Base-by-base conservation (phyloP, 2,329 filamentous ascomycete genomes). In the Claviceps sp. region DNA sequence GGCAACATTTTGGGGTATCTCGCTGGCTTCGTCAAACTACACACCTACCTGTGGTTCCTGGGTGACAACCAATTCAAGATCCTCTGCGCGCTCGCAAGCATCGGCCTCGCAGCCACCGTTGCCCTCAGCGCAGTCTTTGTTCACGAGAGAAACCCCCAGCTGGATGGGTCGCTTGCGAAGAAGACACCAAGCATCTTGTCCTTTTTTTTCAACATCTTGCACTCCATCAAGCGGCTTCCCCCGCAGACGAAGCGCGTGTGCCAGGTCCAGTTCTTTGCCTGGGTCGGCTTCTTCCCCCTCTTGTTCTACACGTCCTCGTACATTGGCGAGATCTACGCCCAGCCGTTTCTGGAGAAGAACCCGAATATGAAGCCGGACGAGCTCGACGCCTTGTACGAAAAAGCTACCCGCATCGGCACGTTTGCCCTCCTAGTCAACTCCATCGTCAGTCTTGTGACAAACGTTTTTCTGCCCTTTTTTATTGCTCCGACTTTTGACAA, bases 261-360 rank as follows among this genome's bases (percentile, higher is more conserved):
- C 62, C 71, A 82, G 57, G 85, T 90, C 0, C 86, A 93, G 64
- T 81, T 91, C 59, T 90, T 83, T 54, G 88, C 88, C 5, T 97
- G 90, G 90, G 83, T 96, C 52, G 91, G 88, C 50, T 96, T 91
- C 80, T 97, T 96, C 61, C 90, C 90, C 1, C 89, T 95, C 66
- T 76, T 97, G 2, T 96, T 95, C 70, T 97, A 97, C 71, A 88
- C 88, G 5, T 95, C 89, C 1, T 94, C 88, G 17, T 97, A 93
- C 66, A 85, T 96, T 58, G 90, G 87, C 55, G 88, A 95, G 63
- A 86, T 97, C 52, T 95, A 95, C 60, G 86, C 88, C 17, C 85
- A 95, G 62, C 88, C 88, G 0, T 86, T 78, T 58, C 82, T 96
- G 49, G 75, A 82, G 57, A 72, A 78, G 49, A 86, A 95, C 58